Base-by-base conservation (phyloP, 345 rosid species). In the Citrus trifoliata region DNA sequence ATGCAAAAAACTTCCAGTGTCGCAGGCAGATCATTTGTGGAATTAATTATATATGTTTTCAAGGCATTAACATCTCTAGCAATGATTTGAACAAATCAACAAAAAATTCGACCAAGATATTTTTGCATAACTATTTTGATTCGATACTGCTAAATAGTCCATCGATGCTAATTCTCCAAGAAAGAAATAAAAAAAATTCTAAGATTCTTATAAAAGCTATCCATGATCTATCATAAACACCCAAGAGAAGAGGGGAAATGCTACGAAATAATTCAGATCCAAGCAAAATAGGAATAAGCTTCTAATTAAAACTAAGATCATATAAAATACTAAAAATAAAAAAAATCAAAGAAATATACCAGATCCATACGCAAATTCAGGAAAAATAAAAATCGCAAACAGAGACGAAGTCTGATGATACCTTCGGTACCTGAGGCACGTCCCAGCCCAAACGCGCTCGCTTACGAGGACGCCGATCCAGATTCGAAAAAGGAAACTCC, bases 361-460 rank as follows among this genome's bases (percentile, higher is more conserved):
- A 74, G 80, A 81, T 71, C 80, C 10, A n/a, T 13, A 46, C 5
- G 18, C 0, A 46, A 46, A 46, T 46, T 13, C 51, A 12, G 18
- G 51, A 10, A 46, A 46, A 12, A 10, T 40, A 40, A 42, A 46
- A 12, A 46, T 46, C 16, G 51, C 4, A 46, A 46, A 46, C 51
- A 13, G 18, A 46, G 59, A 21, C 19, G 16, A 30, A 46, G 6
- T 38, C 18, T 73, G 21, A 13, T 10, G 56, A 75, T 91, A 93
- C 98, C 95, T 92, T 90, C 0, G 91, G 88, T 3, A 87, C 75
- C 77, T 85, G 82, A 73, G 93, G 91, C 4, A 91, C 94, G 70
- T 94, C 98, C 98, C 98, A 93, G 67, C 98, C 98, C 74, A 94
- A 79, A 78, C 98, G 98, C 62, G 89, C 91, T 79, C 97, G 87